phyloP scores from a whole-genome alignment of 257 asterid species.

The Ligustrum vulgare region DNA sequence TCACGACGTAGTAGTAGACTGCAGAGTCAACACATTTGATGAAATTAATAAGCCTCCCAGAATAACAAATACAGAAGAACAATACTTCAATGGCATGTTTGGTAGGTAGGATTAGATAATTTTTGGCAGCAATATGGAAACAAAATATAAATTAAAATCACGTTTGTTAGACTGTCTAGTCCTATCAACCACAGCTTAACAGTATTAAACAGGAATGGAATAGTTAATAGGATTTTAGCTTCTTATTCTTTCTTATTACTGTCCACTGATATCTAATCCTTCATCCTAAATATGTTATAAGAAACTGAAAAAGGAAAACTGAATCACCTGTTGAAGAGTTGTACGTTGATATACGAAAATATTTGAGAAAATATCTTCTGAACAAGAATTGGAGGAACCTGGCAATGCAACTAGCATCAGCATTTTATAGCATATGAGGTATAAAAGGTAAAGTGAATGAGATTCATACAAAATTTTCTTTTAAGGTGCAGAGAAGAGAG shows the following conservation, averaged over 20 bases:
- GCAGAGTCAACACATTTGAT: conserved; percentile 23
- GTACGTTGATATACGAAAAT: conserved; percentile 81
- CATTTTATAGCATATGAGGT: conserved; percentile 17
- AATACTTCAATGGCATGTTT: background rate
- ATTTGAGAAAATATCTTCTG: conserved; percentile 88
- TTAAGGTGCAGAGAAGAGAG: conserved; percentile 74
- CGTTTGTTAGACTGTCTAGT: background rate
- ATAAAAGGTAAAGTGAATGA: conserved; percentile 3
- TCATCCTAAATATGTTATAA: background rate
- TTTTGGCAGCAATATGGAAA: background rate
- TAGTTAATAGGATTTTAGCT: no score
- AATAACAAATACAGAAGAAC: background rate
- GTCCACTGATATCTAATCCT: background rate
- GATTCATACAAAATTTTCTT: conserved; percentile 83
- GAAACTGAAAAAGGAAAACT: background rate
- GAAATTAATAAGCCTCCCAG: conserved; percentile 14
- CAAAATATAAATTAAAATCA: background rate
- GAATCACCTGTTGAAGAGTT: conserved; percentile 84
- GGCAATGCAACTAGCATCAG: conserved; percentile 38
- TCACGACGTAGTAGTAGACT: conserved; percentile 99
- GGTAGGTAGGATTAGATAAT: background rate
- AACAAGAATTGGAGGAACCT: conserved; percentile 93
- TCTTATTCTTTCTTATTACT: no score
- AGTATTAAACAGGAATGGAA: background rate
- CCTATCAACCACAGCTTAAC: background rate